Percentiles rank a stretch among this genome's conserved stretches.
These are phyloP conservation scores for Lyophyllum atratum DNA, from an alignment of 768 basidiomycete species.

Conservation along the genomic window DNA sequence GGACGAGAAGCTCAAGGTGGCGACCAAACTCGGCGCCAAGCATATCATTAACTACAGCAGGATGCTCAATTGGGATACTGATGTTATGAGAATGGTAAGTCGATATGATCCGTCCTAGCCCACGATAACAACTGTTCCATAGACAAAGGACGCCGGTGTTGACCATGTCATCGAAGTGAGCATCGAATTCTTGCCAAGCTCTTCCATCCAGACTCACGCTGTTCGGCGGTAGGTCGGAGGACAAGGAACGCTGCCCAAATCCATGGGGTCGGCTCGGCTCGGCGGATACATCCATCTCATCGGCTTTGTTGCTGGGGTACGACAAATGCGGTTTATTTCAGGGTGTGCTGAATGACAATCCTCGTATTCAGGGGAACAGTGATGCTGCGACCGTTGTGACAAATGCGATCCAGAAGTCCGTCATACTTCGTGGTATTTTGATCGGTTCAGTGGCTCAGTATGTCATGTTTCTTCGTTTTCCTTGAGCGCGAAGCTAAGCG, in stretches of 20 bases:
- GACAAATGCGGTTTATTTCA: too few species aligned
- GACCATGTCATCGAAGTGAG: constrained; percentile 40
- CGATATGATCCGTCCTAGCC: not conserved
- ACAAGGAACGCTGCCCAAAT: constrained; percentile 47
- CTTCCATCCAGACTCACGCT: constrained; percentile 10
- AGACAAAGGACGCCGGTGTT: constrained; percentile 41
- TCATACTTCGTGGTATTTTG: constrained; percentile 51
- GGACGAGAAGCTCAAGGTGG: constrained; percentile 59
- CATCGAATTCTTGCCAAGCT: not conserved
- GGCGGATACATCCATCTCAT: constrained; percentile 52
- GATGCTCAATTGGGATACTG: constrained; percentile 58
- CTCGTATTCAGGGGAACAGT: constrained; percentile 30
- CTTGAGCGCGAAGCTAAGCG: not conserved
- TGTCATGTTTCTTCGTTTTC: constrained; percentile 16
- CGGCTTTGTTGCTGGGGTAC: constrained; percentile 48
- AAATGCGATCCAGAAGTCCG: constrained; percentile 38
- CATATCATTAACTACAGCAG: constrained; percentile 65
- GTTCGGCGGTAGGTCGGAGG: constrained; percentile 51
- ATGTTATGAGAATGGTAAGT: constrained; percentile 38
- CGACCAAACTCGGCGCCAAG: constrained; percentile 50
- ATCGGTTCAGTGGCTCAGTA: constrained; percentile 63
- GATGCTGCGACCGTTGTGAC: constrained; percentile 22
- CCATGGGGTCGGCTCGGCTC: constrained; percentile 36
- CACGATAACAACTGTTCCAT: constrained; percentile 7
- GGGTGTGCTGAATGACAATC: not conserved